Base-by-base conservation (phyloP, 352 stramenopile genomes). In the Phytopythium ostracodes region DNA sequence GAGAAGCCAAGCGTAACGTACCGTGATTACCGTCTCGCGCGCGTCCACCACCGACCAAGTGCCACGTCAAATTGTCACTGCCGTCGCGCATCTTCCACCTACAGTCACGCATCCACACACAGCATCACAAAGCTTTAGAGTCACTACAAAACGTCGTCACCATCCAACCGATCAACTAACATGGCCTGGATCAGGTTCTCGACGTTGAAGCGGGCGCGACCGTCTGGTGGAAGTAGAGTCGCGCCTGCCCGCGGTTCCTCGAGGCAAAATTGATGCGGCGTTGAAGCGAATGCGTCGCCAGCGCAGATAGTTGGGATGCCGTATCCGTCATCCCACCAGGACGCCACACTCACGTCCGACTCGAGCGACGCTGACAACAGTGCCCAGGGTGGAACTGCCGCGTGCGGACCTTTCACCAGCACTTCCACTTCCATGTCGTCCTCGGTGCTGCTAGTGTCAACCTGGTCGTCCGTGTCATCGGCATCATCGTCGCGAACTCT, bases 231-330 rank as follows among this genome's bases (percentile, higher is more conserved):
- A 35, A 75, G 43, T 11, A 83, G 25, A 4, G 72, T 43, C 1
- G 87, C 70, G 2, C 73, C 77, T 38, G 78, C 72, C 7, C 22
- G 56, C 2, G 59, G 60, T 56, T 87, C 58, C 6, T 80, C 73
- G 2, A 94, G 66, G 27, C 84, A 94, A 57, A 94, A 94, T 31
- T 75, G 44, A 43, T 81, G 38, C 14, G 64, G 69, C 0, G 77
- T 68, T 15, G 64, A 62, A 11, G 53, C 69, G 36, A 77, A 94
- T 10, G 77, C 63, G 42, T 94, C 84, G 11, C 81, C 83, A 4
- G 80, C 84, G 47, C 84, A 94, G 44, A 94, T 83, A 42, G 71
- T 91, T 1, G 84, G 82, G 35, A 87, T 89, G 1, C 84, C 84
- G 33, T 76, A 90, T 54, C 70, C 77, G 8, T 77, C 76, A 55